Evolutionary conservation across 495 filamentous ascomycete species (phyloP).

Genomic region (Penicillium pulvis): DNA sequence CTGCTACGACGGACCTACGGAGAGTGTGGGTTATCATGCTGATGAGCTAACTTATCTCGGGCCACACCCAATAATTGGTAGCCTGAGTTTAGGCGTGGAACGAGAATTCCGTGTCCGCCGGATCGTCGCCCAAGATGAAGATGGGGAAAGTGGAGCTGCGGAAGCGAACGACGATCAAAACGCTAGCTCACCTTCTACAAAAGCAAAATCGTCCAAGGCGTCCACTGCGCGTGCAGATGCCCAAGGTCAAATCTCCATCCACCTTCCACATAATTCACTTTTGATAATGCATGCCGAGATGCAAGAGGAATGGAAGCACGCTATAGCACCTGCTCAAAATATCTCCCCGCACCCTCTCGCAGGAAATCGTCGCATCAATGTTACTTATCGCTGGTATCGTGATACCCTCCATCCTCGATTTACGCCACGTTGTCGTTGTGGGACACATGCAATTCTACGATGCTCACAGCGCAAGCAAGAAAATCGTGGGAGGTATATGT

Average conservation of each 20-base stretch:
- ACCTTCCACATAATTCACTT: constrained; percentile 91
- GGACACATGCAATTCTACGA: constrained; percentile 69
- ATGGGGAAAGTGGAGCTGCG: constrained; percentile 2
- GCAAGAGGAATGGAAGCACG: constrained; percentile 61
- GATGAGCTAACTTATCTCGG: constrained; percentile 94
- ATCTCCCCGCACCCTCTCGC: constrained; percentile 83
- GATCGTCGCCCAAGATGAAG: constrained; percentile 61
- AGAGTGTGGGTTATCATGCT: constrained; percentile 88
- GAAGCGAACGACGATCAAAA: constrained; percentile 21
- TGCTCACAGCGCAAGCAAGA: constrained; percentile 77
- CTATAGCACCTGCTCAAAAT: constrained; percentile 68
- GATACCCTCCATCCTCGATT: constrained; percentile 69
- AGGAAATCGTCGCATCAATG: constrained; percentile 79
- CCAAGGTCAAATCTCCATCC: constrained; percentile 85
- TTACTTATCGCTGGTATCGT: constrained; percentile 91
- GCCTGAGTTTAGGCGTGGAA: constrained; percentile 83
- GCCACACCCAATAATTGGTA: constrained; percentile 84
- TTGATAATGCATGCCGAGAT: constrained; percentile 92
- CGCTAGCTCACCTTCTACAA: neutral
- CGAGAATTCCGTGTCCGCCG: constrained; percentile 87
- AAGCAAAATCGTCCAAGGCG: constrained; percentile 9
- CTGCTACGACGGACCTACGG: constrained; percentile 76
- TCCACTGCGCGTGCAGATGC: constrained; percentile 51
- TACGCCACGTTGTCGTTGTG: constrained; percentile 63
- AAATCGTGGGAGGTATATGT: constrained; percentile 82